Evolutionary conservation across 2,329 filamentous ascomycete species (phyloP).

Genomic region (Aureobasidium sp.): DNA sequence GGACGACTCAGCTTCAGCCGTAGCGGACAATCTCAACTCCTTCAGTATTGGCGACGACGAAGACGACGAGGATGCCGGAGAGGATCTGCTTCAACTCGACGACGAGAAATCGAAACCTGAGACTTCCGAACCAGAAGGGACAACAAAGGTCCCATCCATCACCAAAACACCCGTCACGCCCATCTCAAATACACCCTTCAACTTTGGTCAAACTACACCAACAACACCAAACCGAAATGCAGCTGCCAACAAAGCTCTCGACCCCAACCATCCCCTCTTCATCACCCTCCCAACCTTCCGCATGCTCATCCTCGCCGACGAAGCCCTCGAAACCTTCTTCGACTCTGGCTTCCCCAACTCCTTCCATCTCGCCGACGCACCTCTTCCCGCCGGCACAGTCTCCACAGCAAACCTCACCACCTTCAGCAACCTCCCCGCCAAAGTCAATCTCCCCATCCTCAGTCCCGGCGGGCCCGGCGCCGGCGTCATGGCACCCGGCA

Average conservation of each 20-base stretch:
- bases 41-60: constrained; percentile 74
- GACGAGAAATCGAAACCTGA: constrained; percentile 29
- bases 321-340: constrained; percentile 93
- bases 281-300: constrained; percentile 97
- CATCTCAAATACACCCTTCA: constrained; percentile 20
- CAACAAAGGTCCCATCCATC: constrained; percentile 11
- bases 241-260: constrained; percentile 80
- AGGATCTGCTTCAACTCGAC: constrained; percentile 56
- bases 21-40: constrained; percentile 43
- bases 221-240: constrained; percentile 49
- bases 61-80: constrained; percentile 17
- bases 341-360: constrained; percentile 91
- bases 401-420: constrained; percentile 70
- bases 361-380: constrained; percentile 73
- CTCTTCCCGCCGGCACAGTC: constrained; percentile 41
- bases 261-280: constrained; percentile 86
- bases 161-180: constrained; percentile 13
- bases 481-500: constrained; percentile 55
- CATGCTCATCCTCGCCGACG: constrained; percentile 96
- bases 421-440: constrained; percentile 62
- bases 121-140: constrained; percentile 16
- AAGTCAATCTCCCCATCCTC: constrained; percentile 20
- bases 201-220: constrained; percentile 20
- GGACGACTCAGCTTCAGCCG: constrained; percentile 27
- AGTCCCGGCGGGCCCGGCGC: constrained; percentile 31